phyloP scores from a whole-genome alignment of 352 stramenopile genomes.

The Phytophthora tentaculata region DNA sequence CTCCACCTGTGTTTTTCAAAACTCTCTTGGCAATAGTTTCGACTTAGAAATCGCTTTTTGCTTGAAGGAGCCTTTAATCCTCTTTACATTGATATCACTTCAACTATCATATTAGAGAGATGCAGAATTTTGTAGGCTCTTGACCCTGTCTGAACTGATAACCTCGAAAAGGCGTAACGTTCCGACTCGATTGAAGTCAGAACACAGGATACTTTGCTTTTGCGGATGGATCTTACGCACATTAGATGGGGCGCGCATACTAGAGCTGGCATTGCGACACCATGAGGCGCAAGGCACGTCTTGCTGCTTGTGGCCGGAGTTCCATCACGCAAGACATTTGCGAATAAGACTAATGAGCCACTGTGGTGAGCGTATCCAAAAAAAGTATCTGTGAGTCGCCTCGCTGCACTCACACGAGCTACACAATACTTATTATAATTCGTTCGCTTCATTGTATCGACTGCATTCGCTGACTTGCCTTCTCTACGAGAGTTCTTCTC shows the following conservation, averaged over 20 bases:
- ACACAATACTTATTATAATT: background rate
- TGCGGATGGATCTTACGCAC: background rate
- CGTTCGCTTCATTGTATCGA: constrained; percentile 3
- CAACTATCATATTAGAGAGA: constrained; percentile 17
- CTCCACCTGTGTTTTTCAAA: no score
- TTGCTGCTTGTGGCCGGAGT: constrained; percentile 14
- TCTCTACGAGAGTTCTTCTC: constrained; percentile 12
- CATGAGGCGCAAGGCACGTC: constrained; percentile 19
- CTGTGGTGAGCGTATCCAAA: constrained; percentile 34
- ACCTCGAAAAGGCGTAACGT: background rate
- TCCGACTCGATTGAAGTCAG: constrained; percentile 25
- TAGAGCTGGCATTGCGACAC: background rate
- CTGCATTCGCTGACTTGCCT: constrained; percentile 37
- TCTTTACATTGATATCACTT: constrained; percentile 13
- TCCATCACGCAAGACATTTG: constrained; percentile 23
- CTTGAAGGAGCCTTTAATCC: background rate
- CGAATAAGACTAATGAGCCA: constrained; percentile 33
- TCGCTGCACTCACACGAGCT: constrained; percentile 20
- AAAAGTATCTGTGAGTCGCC: constrained; percentile 25
- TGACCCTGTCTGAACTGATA: background rate
- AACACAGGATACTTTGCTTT: constrained; percentile 7
- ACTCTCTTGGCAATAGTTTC: no score
- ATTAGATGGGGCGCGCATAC: constrained; percentile 1
- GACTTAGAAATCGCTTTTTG: no score
- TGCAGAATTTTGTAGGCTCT: no score